phyloP scores from a whole-genome alignment of 148 eudicot genomes.

The Rhododendron simsii region DNA sequence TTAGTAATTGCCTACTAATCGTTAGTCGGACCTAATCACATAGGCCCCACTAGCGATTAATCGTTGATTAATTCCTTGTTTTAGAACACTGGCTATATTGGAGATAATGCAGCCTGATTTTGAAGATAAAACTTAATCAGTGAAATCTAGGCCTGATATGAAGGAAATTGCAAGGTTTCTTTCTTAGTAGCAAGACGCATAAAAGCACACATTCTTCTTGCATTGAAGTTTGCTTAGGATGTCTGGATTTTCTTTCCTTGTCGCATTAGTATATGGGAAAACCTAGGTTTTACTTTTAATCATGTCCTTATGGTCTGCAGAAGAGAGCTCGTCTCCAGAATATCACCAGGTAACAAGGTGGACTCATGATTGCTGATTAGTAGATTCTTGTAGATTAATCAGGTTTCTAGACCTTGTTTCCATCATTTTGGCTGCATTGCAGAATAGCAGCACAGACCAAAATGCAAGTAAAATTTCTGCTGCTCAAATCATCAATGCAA shows the following conservation, averaged over 20 bases:
- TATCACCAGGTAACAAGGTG: constrained; percentile 39
- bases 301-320: constrained; percentile 37
- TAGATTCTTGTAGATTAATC: background rate
- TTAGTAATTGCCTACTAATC: no score
- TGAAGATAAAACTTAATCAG: background rate
- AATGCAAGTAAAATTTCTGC: constrained; percentile 24
- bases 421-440: constrained; percentile 20
- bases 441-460: constrained; percentile 38
- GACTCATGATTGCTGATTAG: background rate
- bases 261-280: background rate
- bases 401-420: constrained; percentile 2
- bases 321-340: constrained; percentile 36
- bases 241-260: background rate
- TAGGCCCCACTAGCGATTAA: no score
- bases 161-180: background rate
- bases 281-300: background rate
- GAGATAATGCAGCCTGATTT: background rate
- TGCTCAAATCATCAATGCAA: constrained; percentile 25
- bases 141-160: background rate
- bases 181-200: background rate
- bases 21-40: no score
- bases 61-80: no score
- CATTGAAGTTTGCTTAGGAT: background rate
- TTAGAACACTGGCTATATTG: background rate
- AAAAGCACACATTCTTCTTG: background rate